Evolutionary conservation across 2,329 filamentous ascomycete species (phyloP), one percentile per base, ranked within the genome.

Genomic region (Taxawa tesnikishii): DNA sequence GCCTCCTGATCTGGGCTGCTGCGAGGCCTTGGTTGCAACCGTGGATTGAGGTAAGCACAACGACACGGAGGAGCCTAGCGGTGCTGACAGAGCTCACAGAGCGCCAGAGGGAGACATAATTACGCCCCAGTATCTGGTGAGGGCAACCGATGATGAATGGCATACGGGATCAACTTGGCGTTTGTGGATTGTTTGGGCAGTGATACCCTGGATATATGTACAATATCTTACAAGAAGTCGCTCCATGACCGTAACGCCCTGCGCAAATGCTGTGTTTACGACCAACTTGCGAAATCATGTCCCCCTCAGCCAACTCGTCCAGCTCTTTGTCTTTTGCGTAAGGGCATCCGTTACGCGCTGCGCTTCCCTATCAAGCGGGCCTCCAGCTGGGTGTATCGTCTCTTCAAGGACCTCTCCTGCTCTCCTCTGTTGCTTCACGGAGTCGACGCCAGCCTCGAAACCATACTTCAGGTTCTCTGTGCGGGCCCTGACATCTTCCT

Each of bases 1-100:
- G 70, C 4, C 48, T 80, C 40, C 53, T 79, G 40, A 58, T 59
- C 2, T 79, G 73, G 64, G 75, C 75, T 3, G 61, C 62, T 5
- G 48, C 74, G 11, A 67, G 69, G 48, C 74, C 74, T 2, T 76
- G 66, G 63, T 59, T 73, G 16, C 62, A 68, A 43, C 63, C 61
- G 41, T 73, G 67, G 62, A 49, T 65, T 40, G 63, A 69, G 53
- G 67, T 68, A 56, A 42, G 59, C n/a, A 16, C 17, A 28, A 24
- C 31, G 15, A 31, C 15, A 14, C 7, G 10, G 25, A 23, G n/a
- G 13, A 11, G 12, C 31, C 28, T 36, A 28, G n/a, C 25, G 26
- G 13, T 31, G 15, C n/a, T 24, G 15, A 30, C 33, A 25, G 5
- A 19, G 19, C 19, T 8, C n/a, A 4, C 24, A 68, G 63, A 58